Evolutionary conservation across 306 rosid genomes (phyloP), one percentile per base, ranked within the genome.

Genomic region (Senna siamea): DNA sequence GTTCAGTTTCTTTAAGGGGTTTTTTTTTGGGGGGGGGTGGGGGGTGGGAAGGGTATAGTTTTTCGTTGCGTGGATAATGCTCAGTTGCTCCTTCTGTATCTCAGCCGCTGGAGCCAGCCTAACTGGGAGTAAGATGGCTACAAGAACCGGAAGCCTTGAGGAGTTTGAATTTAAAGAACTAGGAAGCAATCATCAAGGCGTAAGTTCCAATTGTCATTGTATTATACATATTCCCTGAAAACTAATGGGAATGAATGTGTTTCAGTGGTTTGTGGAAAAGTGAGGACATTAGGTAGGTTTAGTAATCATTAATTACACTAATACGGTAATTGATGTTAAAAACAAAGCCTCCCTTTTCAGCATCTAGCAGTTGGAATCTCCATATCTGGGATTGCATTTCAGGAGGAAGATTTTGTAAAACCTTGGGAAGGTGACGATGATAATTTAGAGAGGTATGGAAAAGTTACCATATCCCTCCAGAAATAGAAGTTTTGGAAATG

Each of bases 351-450:
- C 20, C 32, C 32, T 28, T 79, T 63, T 76, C 96, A 93, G 96
- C 85, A 82, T 78, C 88, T 93, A 48, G 91, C 94, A 30, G 97
- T 93, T 64, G 95, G 81, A 80, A 91, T 93, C 79, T 78, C 82
- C 76, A 78, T 93, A 79, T 89, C 98, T 4, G 98, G 98, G 73
- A 86, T 89, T 78, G 94, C 84, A 50, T 91, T 93, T 59, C 69
- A 84, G 52, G 86, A 84, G 88, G 81, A 82, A 54, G 98, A 93
- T 85, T 93, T 93, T 64, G 2, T 87, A 60, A 83, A 72, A 84
- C 96, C 98, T 55, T 93, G 98, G 98, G 96, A 88, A 70, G 94
- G 89, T 62, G 78, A 71, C 23, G 52, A 35, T 51, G 84, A 73
- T 78, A 89, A 89, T 78, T 79, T 78, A 74, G 97, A 93, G 79